Percentiles rank a stretch among this genome's conserved stretches.
These are phyloP conservation scores for Nannochloropsis salina DNA, from an alignment of 108 stramenopile genomes.

Conservation along the genomic window DNA sequence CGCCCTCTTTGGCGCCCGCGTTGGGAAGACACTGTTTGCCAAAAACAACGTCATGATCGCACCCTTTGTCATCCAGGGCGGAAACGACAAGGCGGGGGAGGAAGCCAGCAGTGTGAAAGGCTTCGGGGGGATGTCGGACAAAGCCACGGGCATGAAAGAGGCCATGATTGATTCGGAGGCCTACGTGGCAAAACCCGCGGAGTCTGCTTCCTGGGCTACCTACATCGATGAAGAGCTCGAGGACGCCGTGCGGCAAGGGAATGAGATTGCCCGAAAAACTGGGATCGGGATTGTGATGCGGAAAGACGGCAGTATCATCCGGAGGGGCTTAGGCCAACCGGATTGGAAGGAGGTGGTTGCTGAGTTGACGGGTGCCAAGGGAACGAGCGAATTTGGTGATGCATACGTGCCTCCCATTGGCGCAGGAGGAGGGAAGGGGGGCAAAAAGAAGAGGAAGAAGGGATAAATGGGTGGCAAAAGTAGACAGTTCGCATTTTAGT, in stretches of 20 bases:
- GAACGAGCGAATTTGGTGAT: not conserved
- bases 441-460: constrained; percentile 4
- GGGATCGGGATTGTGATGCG: constrained; percentile 38
- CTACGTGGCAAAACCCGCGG: constrained; percentile 36
- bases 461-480: not conserved
- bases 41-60: constrained; percentile 10
- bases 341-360: constrained; percentile 24
- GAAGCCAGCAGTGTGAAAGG: not conserved
- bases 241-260: constrained; percentile 38
- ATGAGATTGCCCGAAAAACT: not conserved
- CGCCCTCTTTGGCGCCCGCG: not conserved
- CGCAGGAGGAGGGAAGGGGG: not conserved
- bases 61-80: not conserved
- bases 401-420: not conserved
- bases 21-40: not conserved
- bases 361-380: not conserved
- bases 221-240: constrained; percentile 30
- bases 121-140: constrained; percentile 21
- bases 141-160: constrained; percentile 18
- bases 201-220: constrained; percentile 21
- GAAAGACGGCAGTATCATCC: constrained; percentile 34
- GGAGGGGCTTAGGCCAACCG: constrained; percentile 40
- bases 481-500: not conserved
- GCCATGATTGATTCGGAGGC: constrained; percentile 21
- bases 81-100: not conserved